Conservation (phyloP, 75 land plant genomes). For the Azolla pinnata region DNA sequence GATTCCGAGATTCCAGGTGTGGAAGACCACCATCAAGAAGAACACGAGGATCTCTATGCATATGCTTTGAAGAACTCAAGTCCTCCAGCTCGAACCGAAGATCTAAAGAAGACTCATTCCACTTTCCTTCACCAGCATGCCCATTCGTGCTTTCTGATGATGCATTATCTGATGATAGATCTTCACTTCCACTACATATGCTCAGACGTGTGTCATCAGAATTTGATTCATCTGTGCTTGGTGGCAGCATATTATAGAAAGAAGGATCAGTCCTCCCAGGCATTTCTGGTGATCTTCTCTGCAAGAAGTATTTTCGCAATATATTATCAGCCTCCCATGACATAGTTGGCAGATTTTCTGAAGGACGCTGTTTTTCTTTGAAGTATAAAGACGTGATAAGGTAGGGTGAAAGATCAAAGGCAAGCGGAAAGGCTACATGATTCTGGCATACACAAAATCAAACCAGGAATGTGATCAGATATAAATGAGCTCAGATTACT, state of each 20-base stretch:
- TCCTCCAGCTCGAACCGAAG: too few relatives aligned
- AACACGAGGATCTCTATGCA: too few relatives aligned
- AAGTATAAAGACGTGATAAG: slow-evolving; percentile 31
- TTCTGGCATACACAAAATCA: slow-evolving; percentile 41
- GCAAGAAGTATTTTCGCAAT: slow-evolving; percentile 9
- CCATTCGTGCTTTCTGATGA: slow-evolving; percentile 3
- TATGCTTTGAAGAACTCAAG: too few relatives aligned
- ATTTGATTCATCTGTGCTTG: slow-evolving; percentile 1
- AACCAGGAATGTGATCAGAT: background rate
- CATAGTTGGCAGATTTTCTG: background rate
- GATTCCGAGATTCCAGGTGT: too few relatives aligned
- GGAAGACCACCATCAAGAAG: too few relatives aligned
- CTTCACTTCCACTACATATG: background rate
- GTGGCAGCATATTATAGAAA: background rate
- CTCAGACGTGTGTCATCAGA: slow-evolving; percentile 4
- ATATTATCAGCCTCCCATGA: slow-evolving; percentile 8
- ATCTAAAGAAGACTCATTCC: too few relatives aligned
- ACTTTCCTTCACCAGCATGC: too few relatives aligned
- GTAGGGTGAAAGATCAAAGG: slow-evolving; percentile 56
- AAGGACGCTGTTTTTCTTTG: too few relatives aligned
- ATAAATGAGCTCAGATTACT: background rate
- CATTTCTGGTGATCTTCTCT: background rate
- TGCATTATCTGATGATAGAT: background rate
- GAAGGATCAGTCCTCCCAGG: background rate
- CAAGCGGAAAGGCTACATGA: slow-evolving; percentile 56